Evolutionary conservation across 768 basidiomycete species (phyloP).

Genomic region (Russula sp.): DNA sequence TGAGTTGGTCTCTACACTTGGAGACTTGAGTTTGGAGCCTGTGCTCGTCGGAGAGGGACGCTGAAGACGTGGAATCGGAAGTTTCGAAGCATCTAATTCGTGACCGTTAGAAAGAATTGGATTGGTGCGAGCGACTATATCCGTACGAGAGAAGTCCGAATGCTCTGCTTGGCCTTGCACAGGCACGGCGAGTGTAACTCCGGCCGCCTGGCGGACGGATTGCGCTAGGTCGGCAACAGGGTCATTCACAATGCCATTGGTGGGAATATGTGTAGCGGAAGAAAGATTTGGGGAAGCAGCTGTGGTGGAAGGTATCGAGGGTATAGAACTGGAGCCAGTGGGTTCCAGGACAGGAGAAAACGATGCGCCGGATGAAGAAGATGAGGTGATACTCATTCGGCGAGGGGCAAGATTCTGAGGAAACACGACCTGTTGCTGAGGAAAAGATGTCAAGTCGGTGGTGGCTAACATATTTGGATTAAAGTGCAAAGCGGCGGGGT

Average conservation of each 20-base stretch:
- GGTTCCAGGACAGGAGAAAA: conserved; percentile 50
- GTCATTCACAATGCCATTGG: conserved; percentile 32
- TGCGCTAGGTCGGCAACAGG: conserved; percentile 40
- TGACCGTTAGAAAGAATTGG: not conserved
- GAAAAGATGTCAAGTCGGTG: conserved; percentile 8
- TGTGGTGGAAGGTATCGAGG: conserved; percentile 17
- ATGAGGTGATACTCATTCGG: conserved; percentile 54
- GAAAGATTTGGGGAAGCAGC: conserved; percentile 37
- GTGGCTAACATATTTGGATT: conserved; percentile 38
- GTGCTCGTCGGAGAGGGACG: conserved; percentile 40
- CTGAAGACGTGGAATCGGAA: conserved; percentile 52
- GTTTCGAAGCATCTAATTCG: conserved; percentile 38
- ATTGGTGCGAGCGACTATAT: not conserved
- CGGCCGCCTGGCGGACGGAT: conserved; percentile 39
- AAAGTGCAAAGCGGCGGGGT: conserved; percentile 63
- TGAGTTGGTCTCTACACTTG: conserved; percentile 28
- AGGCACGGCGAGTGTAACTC: conserved; percentile 42
- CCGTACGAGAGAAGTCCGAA: conserved; percentile 32
- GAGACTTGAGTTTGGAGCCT: conserved; percentile 29
- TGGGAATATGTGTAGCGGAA: conserved; percentile 38
- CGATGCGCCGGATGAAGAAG: conserved; percentile 54
- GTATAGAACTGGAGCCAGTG: conserved; percentile 35
- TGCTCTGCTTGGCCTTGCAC: conserved; percentile 39
- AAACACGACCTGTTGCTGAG: conserved; percentile 28
- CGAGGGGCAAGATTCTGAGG: conserved; percentile 34